Evolutionary conservation across 2,329 filamentous ascomycete species (phyloP), one percentile per base, ranked within the genome.

Genomic region (Trichoderma sp.): DNA sequence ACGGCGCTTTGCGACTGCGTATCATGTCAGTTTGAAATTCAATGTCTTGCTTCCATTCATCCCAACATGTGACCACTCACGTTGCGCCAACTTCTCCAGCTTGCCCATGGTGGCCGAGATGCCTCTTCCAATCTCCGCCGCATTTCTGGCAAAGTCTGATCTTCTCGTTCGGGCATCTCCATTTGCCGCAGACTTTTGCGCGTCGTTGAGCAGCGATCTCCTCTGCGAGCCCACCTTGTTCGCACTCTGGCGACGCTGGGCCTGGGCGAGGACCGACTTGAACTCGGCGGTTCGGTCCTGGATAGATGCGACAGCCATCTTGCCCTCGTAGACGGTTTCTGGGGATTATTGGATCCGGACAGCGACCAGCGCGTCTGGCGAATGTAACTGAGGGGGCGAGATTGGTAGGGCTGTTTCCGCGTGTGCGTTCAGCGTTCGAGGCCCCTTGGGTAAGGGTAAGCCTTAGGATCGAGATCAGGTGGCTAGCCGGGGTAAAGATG

Each of bases 261-360:
- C 94, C 83, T 97, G 94, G 63, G 91, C 88, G 77, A 98, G 91
- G 81, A 98, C 97, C 78, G 95, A 94, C 83, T 93, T 93, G 89
- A 99, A 99, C 89, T 99, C 97, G 82, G 92, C 90, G 75, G 97
- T 99, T 82, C 97, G 94, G 87, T 99, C 97, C 88, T 99, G 97
- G 84, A 98, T 97, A 69, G 95, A 96, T 76, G 89, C 83, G 82
- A 91, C 88, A 75, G 90, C 90, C 91, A 93, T 93, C 69, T 71
- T 62, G 66, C 18, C 14, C 59, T 31, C 31, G 60, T 35, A 31
- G 60, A 24, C n/a, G 59, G 2, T 75, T 74, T 75, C 75, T 75
- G 75, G 75, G 2, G 24, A 74, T 64, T 74, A 69, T 75, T 75
- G 62, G 74, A 45, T 72, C 76, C 60, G 78, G 79, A 81, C 59